A percentile compares a stretch with the other conserved stretches of the same genome.
Evolutionary conservation across 2,329 filamentous ascomycete species (phyloP).

Genomic region (Cercospora sesami): DNA sequence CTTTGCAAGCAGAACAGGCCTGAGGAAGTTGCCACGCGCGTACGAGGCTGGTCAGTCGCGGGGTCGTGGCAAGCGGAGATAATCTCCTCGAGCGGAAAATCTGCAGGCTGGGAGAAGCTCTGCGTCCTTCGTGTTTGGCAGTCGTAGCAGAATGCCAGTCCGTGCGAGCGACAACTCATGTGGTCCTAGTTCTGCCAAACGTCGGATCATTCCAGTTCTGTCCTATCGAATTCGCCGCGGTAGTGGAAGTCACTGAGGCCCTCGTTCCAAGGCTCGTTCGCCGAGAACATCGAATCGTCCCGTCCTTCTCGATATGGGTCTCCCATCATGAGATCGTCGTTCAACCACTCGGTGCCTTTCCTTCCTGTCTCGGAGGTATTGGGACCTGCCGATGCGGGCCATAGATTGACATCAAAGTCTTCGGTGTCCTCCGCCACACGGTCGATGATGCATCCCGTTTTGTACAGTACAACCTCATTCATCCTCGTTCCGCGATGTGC

Average conservation of each 20-base stretch:
- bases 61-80: constrained; percentile 69
- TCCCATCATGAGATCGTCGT: constrained; percentile 28
- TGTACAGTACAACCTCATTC: constrained; percentile 42
- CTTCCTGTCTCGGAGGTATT: constrained; percentile 4
- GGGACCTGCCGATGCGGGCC: constrained; percentile 30
- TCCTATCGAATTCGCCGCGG: constrained; percentile 30
- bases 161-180: neutral
- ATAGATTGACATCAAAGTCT: constrained; percentile 52
- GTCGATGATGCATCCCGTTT: constrained; percentile 48
- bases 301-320: constrained; percentile 20
- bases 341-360: constrained; percentile 24
- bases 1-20: constrained; percentile 91
- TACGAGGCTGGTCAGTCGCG: constrained; percentile 56
- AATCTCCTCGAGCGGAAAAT: constrained; percentile 79
- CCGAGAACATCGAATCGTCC: constrained; percentile 31
- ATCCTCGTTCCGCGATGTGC: constrained; percentile 40
- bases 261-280: constrained; percentile 38
- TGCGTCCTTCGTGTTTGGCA: constrained; percentile 86
- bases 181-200: neutral
- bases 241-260: constrained; percentile 38
- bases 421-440: constrained; percentile 43
- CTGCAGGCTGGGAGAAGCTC: constrained; percentile 92
- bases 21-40: constrained; percentile 65
- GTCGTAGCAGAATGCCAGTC: constrained; percentile 17
- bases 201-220: constrained; percentile 29